Base-by-base conservation (phyloP, 345 rosid species). In the Aurinia saxatilis region DNA sequence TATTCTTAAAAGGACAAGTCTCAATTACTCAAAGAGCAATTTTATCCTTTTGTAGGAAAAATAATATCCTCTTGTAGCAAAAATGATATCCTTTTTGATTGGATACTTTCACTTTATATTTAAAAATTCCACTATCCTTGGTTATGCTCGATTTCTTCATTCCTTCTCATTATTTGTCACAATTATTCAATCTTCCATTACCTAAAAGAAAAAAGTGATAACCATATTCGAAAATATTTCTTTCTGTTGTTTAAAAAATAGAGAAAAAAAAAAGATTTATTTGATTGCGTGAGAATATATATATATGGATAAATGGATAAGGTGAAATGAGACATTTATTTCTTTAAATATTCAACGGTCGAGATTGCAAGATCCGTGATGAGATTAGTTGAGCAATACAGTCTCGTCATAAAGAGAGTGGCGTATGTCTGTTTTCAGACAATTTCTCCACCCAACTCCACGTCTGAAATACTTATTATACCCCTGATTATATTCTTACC, bases 301-400 rank as follows among this genome's bases (percentile, higher is more conserved):
- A 33, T 35, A 63, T n/a, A 50, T 50, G 63, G 68, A 58, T 57
- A 67, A 38, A 67, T 57, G 72, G 72, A 63, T 71, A 71, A 70
- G 75, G 63, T 70, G 30, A 62, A 12, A 21, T 21, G 25, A 11
- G 39, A n/a, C 15, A 14, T n/a, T 48, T 23, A 29, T 18, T 39
- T 55, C 39, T 9, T 48, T 19, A 29, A 38, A 15, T 41, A 3
- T 14, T 50, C 49, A 25, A 71, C 75, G 75, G 75, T 41, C 64
- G 39, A 50, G 75, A 71, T 63, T 34, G 27, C 50, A 50, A 33
- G 11, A 33, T 56, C 60, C 70, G 65, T 71, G 66, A 57, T 34
- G 54, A 41, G 35, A 34, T 71, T 64, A 57, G 66, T 63, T 70
- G 69, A 70, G 39, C 74, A 3, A 71, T 60, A 71, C 65, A 31